Conservation (phyloP, 2,329 filamentous ascomycete species). For the Aspergillus pseudotamarii region DNA sequence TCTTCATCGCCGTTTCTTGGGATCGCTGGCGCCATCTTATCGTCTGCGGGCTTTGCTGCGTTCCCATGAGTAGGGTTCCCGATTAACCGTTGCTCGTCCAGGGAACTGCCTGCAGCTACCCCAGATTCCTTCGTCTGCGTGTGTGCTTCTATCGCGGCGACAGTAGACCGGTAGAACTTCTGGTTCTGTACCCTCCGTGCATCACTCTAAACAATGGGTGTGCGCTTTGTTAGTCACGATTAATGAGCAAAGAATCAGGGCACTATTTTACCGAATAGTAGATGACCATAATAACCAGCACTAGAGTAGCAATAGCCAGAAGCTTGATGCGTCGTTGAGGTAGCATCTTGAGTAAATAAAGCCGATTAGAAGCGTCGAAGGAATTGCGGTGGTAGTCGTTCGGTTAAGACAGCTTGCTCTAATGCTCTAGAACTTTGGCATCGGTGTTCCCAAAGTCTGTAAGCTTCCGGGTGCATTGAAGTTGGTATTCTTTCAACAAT, state of each 20-base stretch:
- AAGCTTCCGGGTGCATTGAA: constrained; percentile 8
- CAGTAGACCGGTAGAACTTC: constrained; percentile 59
- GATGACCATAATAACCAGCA: constrained; percentile 67
- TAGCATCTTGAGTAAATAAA: constrained; percentile 55
- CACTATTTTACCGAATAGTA: constrained; percentile 68
- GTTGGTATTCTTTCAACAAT: constrained; percentile 6
- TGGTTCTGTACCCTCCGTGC: constrained; percentile 44
- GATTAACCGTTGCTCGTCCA: constrained; percentile 69
- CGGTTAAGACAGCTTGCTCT: neutral
- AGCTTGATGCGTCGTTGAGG: constrained; percentile 71
- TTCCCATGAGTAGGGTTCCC: constrained; percentile 67
- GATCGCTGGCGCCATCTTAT: constrained; percentile 32
- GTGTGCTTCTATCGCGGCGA: constrained; percentile 56
- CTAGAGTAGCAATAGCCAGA: constrained; percentile 65
- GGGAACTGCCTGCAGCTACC: constrained; percentile 61
- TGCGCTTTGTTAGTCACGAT: constrained; percentile 10
- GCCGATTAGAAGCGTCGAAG: neutral
- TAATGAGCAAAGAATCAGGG: neutral
- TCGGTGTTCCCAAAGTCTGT: neutral
- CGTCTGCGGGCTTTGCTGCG: constrained; percentile 39
- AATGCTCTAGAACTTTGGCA: neutral
- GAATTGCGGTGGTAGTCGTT: neutral
- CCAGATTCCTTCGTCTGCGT: constrained; percentile 46
- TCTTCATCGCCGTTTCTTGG: constrained; percentile 40
- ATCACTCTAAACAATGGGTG: constrained; percentile 37